These are phyloP conservation scores for Monilinia fructicola DNA, from an alignment of 2,329 filamentous ascomycete species.

Conservation along the genomic window DNA sequence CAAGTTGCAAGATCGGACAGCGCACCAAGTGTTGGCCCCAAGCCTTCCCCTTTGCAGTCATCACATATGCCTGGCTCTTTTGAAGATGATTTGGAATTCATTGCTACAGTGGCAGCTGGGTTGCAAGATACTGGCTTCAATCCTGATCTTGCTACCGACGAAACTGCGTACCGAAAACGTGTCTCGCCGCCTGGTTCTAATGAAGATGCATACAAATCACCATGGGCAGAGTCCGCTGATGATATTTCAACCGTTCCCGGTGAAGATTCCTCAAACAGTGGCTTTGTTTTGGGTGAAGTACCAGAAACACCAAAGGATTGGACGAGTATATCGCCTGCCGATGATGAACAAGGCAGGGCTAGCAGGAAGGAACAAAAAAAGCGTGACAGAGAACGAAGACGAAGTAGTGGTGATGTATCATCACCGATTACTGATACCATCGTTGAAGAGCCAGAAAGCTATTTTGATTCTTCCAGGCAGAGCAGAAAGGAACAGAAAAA, in stretches of 20 bases:
- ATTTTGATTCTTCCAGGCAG: conserved; percentile 39
- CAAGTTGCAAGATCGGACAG: conserved; percentile 31
- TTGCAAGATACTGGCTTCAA: conserved; percentile 69
- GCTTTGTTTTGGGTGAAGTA: conserved; percentile 51
- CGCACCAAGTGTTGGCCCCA: conserved; percentile 57
- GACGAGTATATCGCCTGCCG: conserved; percentile 40
- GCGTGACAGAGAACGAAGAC: conserved; percentile 45
- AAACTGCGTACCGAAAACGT: conserved; percentile 62
- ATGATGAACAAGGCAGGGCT: conserved; percentile 38
- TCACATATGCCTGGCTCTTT: conserved; percentile 64
- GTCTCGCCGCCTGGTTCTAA: conserved; percentile 63
- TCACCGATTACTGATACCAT: conserved; percentile 27
- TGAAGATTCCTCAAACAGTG: conserved; percentile 36
- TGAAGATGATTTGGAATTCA: conserved; percentile 66
- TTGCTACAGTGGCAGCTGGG: conserved; percentile 67
- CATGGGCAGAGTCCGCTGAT: conserved; percentile 51
- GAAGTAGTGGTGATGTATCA: conserved; percentile 31
- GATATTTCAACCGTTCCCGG: conserved; percentile 42
- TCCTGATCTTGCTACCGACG: conserved; percentile 66
- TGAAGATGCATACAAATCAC: conserved; percentile 48
- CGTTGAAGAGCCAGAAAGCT: conserved; percentile 35
- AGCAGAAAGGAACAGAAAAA: conserved; percentile 54
- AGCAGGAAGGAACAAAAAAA: conserved; percentile 47
- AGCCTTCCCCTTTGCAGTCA: conserved; percentile 45
- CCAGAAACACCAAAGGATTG: conserved; percentile 45